Base-by-base conservation (phyloP, 164 flowering plant species). In the Akebia trifoliata region DNA sequence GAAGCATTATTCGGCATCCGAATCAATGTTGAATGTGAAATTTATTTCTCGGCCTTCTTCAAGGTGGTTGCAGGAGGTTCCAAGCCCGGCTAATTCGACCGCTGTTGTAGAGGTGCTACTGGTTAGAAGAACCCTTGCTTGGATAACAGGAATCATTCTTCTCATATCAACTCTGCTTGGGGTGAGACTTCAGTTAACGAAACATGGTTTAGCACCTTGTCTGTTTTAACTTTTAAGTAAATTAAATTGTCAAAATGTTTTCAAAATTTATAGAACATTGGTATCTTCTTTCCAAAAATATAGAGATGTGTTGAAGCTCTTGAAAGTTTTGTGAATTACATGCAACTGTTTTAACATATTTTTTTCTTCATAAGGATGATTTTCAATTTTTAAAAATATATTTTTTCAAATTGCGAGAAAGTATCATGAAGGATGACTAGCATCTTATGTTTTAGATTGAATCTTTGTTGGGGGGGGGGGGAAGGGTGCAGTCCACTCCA, bases 91-190 rank as follows among this genome's bases (percentile, higher is more conserved):
- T 21, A 62, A 60, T 50, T 0, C 67, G 3, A 60, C 69, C 48
- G 29, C 40, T 4, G 34, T 49, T 53, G 74, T 30, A 9, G 77
- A 78, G 68, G 69, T 70, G 34, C 5, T 37, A 39, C 73, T 93
- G 74, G 97, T 93, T 57, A 82, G 97, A 59, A 56, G 35, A 21
- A 76, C 70, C 31, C 77, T 90, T 71, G 99, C 99, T n/a, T 87
- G 97, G 99, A 35, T 78, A 34, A 87, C 97, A 20, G 99, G 97
- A 67, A 59, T 93, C 61, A 75, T 93, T 69, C 92, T 93, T 59
- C 66, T 90, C 24, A 69, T 90, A 66, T 71, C 99, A 47, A 84
- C 96, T 66, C 69, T 87, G 26, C 43, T 90, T 22, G 99, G 97
- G 94, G 99, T 93, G 72, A 90, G 84, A 37, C 35, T 51, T 7